Base-by-base conservation (phyloP, 306 rosid species). In the Prunus mira region DNA sequence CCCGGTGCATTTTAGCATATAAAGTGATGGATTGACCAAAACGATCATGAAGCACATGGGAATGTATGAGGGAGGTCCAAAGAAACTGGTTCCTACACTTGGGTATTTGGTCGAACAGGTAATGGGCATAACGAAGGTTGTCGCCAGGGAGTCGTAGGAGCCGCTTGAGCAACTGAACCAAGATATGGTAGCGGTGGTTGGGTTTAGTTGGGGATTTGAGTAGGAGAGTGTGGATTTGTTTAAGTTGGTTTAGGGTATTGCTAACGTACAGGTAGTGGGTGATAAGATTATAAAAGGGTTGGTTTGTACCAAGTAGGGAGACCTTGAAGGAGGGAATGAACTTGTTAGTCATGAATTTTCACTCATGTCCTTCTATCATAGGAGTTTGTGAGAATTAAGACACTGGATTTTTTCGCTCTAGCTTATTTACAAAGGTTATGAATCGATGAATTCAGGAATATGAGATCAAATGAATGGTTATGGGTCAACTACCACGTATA, bases 41-140 rank as follows among this genome's bases (percentile, higher is more conserved):
- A 45, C 78, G 84, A 20, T 65, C 50, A 27, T 79, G 79, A 49
- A 79, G 76, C 61, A 80, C 79, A 76, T 75, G 71, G 72, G 84
- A 78, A 20, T 84, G 88, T 25, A 90, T 85, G 66, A 90, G 84
- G 73, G 87, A 87, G 64, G 93, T 89, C 91, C 92, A 88, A 52
- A 88, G 66, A 73, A 90, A 90, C 66, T 76, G 74, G 75, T 63
- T 76, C 20, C 60, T 28, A 76, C 78, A 80, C 57, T 32, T 49
- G 76, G 86, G 90, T 46, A 93, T 86, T 83, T 84, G 65, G n/a
- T 82, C 91, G 63, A 90, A 87, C 87, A 93, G 72, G 77, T 77
- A 63, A 82, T 14, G 84, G 68, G 94, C 94, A 69, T 90, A 89
- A n/a, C 14, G 73, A 72, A 80, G 83, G 34, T 86, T 82, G 71